Conservation (phyloP, 1,139 yeast species). For the Blastobotrys indianensis region DNA sequence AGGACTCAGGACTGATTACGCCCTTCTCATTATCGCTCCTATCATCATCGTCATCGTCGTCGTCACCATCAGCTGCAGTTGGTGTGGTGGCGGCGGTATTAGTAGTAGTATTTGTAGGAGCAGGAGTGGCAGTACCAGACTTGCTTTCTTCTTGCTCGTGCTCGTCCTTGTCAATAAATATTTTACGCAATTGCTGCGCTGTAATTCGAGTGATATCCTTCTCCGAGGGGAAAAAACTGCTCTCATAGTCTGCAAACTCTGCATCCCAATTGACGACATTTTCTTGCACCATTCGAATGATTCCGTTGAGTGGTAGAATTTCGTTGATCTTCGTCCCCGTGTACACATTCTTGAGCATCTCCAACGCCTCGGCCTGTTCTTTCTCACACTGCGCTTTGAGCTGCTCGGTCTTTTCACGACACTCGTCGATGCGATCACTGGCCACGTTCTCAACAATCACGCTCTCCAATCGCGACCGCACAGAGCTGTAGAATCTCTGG, state of each 20-base stretch:
- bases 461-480: constrained; percentile 62
- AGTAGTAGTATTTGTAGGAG: constrained; percentile 20
- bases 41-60: constrained; percentile 1
- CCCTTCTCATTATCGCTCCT: not conserved
- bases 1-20: too few relatives aligned
- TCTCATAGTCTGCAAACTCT: constrained; percentile 80
- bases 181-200: constrained; percentile 74
- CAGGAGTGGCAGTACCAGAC: constrained; percentile 5
- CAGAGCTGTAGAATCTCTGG: constrained; percentile 61
- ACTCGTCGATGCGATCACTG: constrained; percentile 65
- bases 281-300: constrained; percentile 69
- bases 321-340: constrained; percentile 54
- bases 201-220: constrained; percentile 90
- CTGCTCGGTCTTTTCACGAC: constrained; percentile 52
- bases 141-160: constrained; percentile 25
- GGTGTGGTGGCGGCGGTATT: constrained; percentile 21
- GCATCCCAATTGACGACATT: constrained; percentile 83
- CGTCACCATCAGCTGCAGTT: constrained; percentile 16
- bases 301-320: constrained; percentile 62
- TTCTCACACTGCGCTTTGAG: constrained; percentile 48
- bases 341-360: constrained; percentile 49
- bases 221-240: constrained; percentile 77
- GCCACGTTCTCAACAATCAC: constrained; percentile 76
- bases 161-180: constrained; percentile 52
- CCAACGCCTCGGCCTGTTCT: constrained; percentile 46